A percentile compares a stretch with the other conserved stretches of the same genome.
These are phyloP conservation scores for Entomortierella parvispora DNA, from an alignment of 192 early-diverging fungal species.

Conservation along the genomic window DNA sequence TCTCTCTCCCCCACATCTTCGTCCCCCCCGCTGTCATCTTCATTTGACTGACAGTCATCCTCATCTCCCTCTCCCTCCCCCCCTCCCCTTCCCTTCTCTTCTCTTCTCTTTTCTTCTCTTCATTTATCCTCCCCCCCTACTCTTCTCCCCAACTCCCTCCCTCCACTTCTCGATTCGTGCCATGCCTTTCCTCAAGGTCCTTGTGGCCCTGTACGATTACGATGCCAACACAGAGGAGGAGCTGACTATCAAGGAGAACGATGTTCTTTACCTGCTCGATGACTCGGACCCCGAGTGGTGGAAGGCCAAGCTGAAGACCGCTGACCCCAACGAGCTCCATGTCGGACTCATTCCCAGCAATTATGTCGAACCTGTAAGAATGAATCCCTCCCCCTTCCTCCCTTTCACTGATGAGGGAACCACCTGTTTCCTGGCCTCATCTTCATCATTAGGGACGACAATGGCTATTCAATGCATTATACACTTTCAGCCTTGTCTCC, in stretches of 20 bases:
- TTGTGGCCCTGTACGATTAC: constrained; percentile 91
- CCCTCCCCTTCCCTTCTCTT: not conserved
- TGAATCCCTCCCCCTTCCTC: not conserved
- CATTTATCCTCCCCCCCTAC: not conserved
- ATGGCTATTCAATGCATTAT: too few relatives aligned
- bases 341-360: constrained; percentile 90
- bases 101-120: not conserved
- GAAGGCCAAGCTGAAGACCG: constrained; percentile 78
- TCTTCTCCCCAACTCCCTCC: not conserved
- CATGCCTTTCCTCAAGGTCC: constrained; percentile 65
- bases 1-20: not conserved
- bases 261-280: constrained; percentile 87
- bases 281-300: constrained; percentile 94
- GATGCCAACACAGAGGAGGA: constrained; percentile 86
- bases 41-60: not conserved
- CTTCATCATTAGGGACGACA: too few relatives aligned
- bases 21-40: not conserved
- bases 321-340: constrained; percentile 55
- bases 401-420: constrained; percentile 3
- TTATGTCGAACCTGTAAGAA: constrained; percentile 79
- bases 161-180: not conserved
- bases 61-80: not conserved
- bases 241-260: constrained; percentile 86
- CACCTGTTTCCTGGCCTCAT: too few relatives aligned
- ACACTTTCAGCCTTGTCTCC: too few relatives aligned